These are phyloP conservation scores for Entophlyctis luteolus DNA, from an alignment of 192 early-diverging fungal species.

Conservation along the genomic window DNA sequence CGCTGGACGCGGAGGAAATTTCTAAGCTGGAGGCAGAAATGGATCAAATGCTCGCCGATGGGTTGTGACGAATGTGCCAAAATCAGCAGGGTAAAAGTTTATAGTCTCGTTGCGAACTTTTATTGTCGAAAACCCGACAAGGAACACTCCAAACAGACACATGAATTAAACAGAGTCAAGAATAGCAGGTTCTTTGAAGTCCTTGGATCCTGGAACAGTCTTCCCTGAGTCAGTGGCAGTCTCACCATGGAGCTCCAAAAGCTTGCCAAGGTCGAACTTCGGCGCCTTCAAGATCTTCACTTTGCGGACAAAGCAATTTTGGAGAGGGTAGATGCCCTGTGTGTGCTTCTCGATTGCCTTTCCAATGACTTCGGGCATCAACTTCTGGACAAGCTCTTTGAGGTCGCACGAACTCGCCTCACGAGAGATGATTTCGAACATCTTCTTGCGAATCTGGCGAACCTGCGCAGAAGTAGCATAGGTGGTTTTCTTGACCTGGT, in stretches of 20 bases:
- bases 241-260: constrained; percentile 94
- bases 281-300: constrained; percentile 99
- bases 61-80: no score
- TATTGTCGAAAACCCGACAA: no score
- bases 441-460: constrained; percentile 99
- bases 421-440: constrained; percentile 95
- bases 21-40: neutral
- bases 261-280: constrained; percentile 92
- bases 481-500: constrained; percentile 97
- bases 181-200: constrained; percentile 72
- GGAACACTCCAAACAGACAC: no score
- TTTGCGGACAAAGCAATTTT: constrained; percentile 95
- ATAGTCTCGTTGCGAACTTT: no score
- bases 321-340: constrained; percentile 97
- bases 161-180: constrained; percentile 32
- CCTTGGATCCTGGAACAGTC: constrained; percentile 74
- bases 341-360: constrained; percentile 95
- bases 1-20: constrained; percentile 9
- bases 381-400: constrained; percentile 93
- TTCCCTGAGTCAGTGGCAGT: constrained; percentile 70
- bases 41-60: constrained; percentile 4
- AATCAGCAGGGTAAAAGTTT: no score
- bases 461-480: constrained; percentile 97
- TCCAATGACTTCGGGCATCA: constrained; percentile 95
- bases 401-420: constrained; percentile 85